Evolutionary conservation across 2,329 filamentous ascomycete genomes (phyloP).

Genomic region (Chaetomiaceae sp.): DNA sequence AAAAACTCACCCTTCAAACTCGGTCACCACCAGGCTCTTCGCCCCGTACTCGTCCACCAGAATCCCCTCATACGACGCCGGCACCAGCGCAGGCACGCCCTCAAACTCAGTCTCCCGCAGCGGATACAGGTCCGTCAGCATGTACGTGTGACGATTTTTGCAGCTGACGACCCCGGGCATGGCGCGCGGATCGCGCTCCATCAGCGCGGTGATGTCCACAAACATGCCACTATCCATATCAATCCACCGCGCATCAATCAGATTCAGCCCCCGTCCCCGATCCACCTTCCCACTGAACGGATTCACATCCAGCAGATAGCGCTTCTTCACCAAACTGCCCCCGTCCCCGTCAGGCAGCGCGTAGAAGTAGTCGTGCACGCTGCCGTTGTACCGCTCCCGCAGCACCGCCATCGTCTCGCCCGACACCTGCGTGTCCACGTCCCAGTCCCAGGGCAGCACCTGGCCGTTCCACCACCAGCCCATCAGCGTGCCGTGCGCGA

Average conservation of each 20-base stretch:
- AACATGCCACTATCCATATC: constrained; percentile 70
- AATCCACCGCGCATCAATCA: constrained; percentile 82
- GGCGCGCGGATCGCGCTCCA: constrained; percentile 55
- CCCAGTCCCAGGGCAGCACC: constrained; percentile 79
- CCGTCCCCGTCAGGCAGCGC: constrained; percentile 35
- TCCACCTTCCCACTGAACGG: constrained; percentile 57
- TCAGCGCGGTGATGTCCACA: constrained; percentile 74
- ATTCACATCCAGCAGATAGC: constrained; percentile 72
- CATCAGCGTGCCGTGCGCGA: constrained; percentile 75
- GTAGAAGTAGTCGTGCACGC: constrained; percentile 49
- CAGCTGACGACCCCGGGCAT: constrained; percentile 66
- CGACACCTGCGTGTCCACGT: constrained; percentile 75
- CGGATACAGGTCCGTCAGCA: constrained; percentile 66
- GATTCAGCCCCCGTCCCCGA: constrained; percentile 63
- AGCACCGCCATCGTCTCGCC: constrained; percentile 60
- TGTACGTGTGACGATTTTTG: constrained; percentile 73
- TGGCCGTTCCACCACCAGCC: constrained; percentile 85
- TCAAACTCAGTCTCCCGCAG: constrained; percentile 69
- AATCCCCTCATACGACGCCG: constrained; percentile 61
- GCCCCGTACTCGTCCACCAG: constrained; percentile 59
- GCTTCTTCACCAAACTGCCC: background rate
- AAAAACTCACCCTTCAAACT: constrained; percentile 54
- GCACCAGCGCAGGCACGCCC: constrained; percentile 63
- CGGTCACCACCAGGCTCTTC: constrained; percentile 54
- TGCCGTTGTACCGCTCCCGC: constrained; percentile 62